Evolutionary conservation across 169 alveolate species (phyloP).

Genomic region (Plasmodium gaboni): DNA sequence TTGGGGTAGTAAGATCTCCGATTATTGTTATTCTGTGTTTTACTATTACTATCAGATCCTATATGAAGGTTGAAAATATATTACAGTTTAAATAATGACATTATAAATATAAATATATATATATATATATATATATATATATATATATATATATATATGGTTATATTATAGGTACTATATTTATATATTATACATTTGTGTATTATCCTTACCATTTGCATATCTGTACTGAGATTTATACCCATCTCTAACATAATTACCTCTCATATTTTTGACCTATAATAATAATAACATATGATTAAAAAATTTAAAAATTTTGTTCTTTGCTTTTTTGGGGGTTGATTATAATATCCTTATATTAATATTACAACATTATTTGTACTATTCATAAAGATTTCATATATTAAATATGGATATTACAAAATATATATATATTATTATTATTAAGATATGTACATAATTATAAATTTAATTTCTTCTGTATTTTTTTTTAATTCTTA

Average conservation of each 20-base stretch:
- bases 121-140: neutral
- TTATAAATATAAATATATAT: neutral
- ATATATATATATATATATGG: neutral
- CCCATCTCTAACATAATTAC: constrained; percentile 69
- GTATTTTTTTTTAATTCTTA: too few species aligned
- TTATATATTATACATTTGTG: neutral
- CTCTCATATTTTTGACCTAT: constrained; percentile 69
- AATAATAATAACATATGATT: neutral
- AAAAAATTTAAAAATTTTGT: too few species aligned
- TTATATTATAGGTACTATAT: neutral
- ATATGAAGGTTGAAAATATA: neutral
- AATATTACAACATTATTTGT: too few species aligned
- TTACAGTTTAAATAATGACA: neutral
- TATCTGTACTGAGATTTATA: constrained; percentile 59
- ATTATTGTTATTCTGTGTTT: constrained; percentile 35
- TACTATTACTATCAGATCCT: constrained; percentile 59
- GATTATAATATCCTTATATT: too few species aligned
- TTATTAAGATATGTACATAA: too few species aligned
- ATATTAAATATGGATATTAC: too few species aligned
- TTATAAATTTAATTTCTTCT: too few species aligned
- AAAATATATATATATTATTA: too few species aligned
- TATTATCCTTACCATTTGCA: constrained; percentile 49
- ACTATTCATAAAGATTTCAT: too few species aligned
- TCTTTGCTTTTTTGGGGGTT: too few species aligned
- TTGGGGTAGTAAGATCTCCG: constrained; percentile 36